Base-by-base conservation (phyloP, 352 stramenopile species). In the Pythium myriotylum region DNA sequence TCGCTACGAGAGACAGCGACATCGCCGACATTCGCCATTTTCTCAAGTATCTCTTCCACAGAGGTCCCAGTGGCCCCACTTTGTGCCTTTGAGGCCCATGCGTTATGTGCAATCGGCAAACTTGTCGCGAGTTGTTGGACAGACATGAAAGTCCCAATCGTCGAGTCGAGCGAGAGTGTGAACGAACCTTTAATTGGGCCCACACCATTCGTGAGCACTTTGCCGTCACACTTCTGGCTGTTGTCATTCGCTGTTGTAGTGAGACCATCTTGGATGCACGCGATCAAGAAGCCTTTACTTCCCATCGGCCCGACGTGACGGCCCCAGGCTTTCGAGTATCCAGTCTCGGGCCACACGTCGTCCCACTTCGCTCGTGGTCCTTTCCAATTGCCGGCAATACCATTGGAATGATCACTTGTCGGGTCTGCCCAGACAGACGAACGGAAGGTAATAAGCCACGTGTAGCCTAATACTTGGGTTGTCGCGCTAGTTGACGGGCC, bases 271-370 rank as follows among this genome's bases (percentile, higher is more conserved):
- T 79, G 72, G 53, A 89, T 73, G 47, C 86, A 94, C 19, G 66
- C 57, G 1, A 93, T 54, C 17, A 61, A 48, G 14, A 83, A 72
- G 0, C 66, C 67, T 1, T 73, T 86, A 1, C 54, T 16, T 5
- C 68, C 68, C 40, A 98, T 79, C 32, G 95, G 84, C 0, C 96
- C 96, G 3, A 98, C 93, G 59, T 99, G 98, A 17, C 95, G 96
- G 0, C 96, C 96, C 96, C 96, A 99, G 4, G 91, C 92, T 66
- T 98, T 98, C 2, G 94, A 98, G 73, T 98, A 98, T 0, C 88
- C 87, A 0, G 89, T 92, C 24, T 87, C 84, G 9, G 73, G 56
- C 96, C 96, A 99, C 20, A 91, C 91, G 55, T 98, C 94, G 35
- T 84, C 81, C 77, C 85, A 97, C 26, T 70, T 74, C 0, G 86